Evolutionary conservation across 2,329 filamentous ascomycete genomes (phyloP), one percentile per base, ranked within the genome.

Genomic region (Colletotrichum incanum): DNA sequence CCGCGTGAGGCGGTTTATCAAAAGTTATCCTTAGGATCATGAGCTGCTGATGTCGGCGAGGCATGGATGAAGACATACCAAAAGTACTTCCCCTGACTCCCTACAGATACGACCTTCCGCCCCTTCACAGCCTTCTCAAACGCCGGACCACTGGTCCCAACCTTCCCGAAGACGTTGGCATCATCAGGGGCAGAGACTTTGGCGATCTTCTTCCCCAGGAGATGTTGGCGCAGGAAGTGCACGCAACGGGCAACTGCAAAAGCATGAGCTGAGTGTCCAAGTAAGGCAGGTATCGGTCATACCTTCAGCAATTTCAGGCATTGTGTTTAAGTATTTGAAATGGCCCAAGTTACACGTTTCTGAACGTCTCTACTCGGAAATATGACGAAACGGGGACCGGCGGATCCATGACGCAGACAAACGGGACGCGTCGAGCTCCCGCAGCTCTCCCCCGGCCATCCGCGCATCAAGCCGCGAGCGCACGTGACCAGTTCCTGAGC

Each of bases 21-120:
- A 98, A 76, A 0, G 79, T 81, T 34, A 85, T 82, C 84, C 83
- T 84, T 8, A 14, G 23, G 14, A n/a, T 8, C n/a, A 50, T 62
- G 26, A 62, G 65, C 37, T 16, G 16, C 5, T 31, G 26, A 14
- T 18, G 6, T 31, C 14, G 1, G 8, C 20, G 1, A 0, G 3
- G 6, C 9, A 2, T 2, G 16, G 11, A 4, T 12, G 26, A 9
- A 20, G 9, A 73, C 82, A 72, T 76, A 89, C 91, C 96, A 99
- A 81, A 99, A 98, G 80, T 98, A 98, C 88, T 98, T 99, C 12
- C 96, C 96, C 80, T 98, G 96, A 72, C 93, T 94, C 5, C 93
- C 93, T 5, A 93, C 93, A 65, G 86, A 87, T 11, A 90, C 71
- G 4, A 91, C 90, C 78, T 91, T 94, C 78, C 93, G 96, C 5